phyloP scores from a whole-genome alignment of 2,329 filamentous ascomycete species.

The Cyclaneusma minus region DNA sequence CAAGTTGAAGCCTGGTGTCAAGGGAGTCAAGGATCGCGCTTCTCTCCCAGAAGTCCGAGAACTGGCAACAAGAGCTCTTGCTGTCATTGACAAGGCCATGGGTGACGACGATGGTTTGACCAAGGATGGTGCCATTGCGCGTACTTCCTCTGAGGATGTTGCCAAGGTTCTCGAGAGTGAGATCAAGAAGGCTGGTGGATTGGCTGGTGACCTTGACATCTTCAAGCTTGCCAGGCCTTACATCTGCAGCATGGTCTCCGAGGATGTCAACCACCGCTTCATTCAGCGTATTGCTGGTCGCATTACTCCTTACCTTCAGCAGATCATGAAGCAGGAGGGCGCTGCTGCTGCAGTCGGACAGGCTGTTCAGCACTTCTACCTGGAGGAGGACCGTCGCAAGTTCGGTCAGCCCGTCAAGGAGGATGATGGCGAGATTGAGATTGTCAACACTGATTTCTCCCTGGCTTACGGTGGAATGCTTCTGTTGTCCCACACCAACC shows the following conservation, averaged over 20 bases:
- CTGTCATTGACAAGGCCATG: slow-evolving; percentile 91
- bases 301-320: slow-evolving; percentile 60
- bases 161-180: slow-evolving; percentile 59
- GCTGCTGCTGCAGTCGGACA: slow-evolving; percentile 49
- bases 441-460: slow-evolving; percentile 96
- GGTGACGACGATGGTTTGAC: slow-evolving; percentile 46
- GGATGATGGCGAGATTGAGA: slow-evolving; percentile 84
- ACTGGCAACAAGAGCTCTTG: slow-evolving; percentile 65
- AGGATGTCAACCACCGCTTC: slow-evolving; percentile 74
- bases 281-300: slow-evolving; percentile 54
- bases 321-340: slow-evolving; percentile 47
- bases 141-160: slow-evolving; percentile 58
- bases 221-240: slow-evolving; percentile 58
- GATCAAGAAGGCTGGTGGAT: slow-evolving; percentile 52
- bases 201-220: slow-evolving; percentile 44
- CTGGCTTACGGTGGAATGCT: slow-evolving; percentile 97
- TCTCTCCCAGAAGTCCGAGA: slow-evolving; percentile 91
- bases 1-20: slow-evolving; percentile 85
- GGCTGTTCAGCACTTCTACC: slow-evolving; percentile 60
- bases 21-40: slow-evolving; percentile 72
- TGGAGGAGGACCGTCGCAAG: slow-evolving; percentile 76
- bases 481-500: slow-evolving; percentile 85
- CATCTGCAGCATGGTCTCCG: slow-evolving; percentile 69
- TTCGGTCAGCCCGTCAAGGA: slow-evolving; percentile 74
- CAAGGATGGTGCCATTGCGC: slow-evolving; percentile 36